Evolutionary conservation across 2,329 filamentous ascomycete species (phyloP), one percentile per base, ranked within the genome.

Genomic region (Tolypocladium tropicale): DNA sequence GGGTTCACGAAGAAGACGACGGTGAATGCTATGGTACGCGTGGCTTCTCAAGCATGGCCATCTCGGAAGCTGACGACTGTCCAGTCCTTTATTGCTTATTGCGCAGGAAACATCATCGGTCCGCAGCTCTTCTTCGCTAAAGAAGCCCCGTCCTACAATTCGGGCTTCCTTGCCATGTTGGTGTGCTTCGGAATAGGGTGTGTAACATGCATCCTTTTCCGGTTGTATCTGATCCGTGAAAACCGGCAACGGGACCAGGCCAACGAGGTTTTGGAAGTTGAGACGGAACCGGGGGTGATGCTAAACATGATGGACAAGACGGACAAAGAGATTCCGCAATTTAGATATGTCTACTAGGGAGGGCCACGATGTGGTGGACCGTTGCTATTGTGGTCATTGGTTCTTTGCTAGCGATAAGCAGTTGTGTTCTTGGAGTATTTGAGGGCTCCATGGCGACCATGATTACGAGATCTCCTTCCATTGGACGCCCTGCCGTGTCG

Each of bases 1-100:
- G 83, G 83, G 0, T 80, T 83, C 54, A 86, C 82, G 1, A 86
- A 86, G 70, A 85, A 84, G 62, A 75, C 77, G 1, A 78, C 80
- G 5, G 78, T 80, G 14, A 78, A 83, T 9, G 80, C 82, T 1
- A 76, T 81, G 61, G 63, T 66, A 52, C 11, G 83, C 37, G 6
- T 7, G 18, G n/a, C 10, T 6, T 25, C 23, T n/a, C 4, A 18
- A 43, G 16, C 3, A n/a, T 37, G 3, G 46, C 16, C 21, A 2
- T 12, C 25, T 30, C 16, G 2, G 46, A n/a, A 4, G 16, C 46
- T 32, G 28, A 49, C 28, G n/a, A 11, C 6, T 28, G 12, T n/a
- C 25, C 12, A 62, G 61, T 55, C 80, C 57, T 85, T 85, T 63
- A 72, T 85, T 48, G 76, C 78, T 1, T 85, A 82, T 76, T 80